phyloP scores from a whole-genome alignment of 2,329 filamentous ascomycete genomes.

The Colletotrichum melonis region DNA sequence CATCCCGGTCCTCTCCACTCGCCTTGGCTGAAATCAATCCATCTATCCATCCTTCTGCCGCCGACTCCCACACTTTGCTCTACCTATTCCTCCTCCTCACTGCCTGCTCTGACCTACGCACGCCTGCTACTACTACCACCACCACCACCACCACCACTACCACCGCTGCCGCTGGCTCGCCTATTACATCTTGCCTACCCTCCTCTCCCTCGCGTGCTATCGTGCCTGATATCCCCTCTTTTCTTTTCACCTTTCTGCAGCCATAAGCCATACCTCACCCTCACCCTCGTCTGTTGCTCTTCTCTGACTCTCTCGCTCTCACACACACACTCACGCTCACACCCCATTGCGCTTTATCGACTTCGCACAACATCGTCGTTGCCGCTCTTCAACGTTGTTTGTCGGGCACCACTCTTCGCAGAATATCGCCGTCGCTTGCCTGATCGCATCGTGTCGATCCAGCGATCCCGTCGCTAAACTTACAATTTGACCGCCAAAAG shows the following conservation, averaged over 20 bases:
- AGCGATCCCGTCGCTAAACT: constrained; percentile 22
- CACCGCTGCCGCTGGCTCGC: constrained; percentile 21
- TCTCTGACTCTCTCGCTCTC: neutral
- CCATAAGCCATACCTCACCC: constrained; percentile 20
- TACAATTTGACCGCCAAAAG: constrained; percentile 35
- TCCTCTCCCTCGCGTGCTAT: constrained; percentile 35
- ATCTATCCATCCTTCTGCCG: constrained; percentile 30
- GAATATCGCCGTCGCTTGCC: neutral
- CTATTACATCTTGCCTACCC: constrained; percentile 35
- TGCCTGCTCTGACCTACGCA: neutral
- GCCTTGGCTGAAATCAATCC: constrained; percentile 30
- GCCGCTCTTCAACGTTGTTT: neutral
- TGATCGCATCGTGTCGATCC: constrained; percentile 2
- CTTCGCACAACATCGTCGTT: neutral
- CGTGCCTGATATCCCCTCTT: constrained; percentile 35
- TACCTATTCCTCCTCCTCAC: constrained; percentile 3
- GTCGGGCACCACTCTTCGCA: neutral
- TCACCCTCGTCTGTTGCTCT: neutral
- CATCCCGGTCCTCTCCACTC: constrained; percentile 31
- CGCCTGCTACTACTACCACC: constrained; percentile 7
- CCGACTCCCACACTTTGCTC: constrained; percentile 21
- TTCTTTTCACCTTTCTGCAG: constrained; percentile 32
- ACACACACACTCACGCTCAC: neutral
- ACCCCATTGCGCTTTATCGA: neutral
- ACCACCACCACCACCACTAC: constrained; percentile 10